Evolutionary conservation across 73 alveolate genomes (phyloP).

Genomic region (Halteria grandinella): DNA sequence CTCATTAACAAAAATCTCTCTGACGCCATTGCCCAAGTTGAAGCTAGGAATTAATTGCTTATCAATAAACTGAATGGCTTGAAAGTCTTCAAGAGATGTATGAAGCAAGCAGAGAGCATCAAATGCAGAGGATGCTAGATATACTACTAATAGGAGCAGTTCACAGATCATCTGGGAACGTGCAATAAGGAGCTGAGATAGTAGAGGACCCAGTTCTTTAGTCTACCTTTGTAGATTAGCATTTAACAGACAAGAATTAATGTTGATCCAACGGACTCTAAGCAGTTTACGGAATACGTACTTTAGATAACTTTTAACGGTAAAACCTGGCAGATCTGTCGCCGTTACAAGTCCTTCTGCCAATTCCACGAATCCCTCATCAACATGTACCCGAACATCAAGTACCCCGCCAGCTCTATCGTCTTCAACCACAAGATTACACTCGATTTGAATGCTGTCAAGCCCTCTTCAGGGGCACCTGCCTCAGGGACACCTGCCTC

Average conservation of each 20-base stretch:
- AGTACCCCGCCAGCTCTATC: constrained; percentile 42
- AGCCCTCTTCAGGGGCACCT: not conserved
- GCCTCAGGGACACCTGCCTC: constrained; percentile 10
- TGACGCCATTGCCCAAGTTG: constrained; percentile 23
- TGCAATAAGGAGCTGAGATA: constrained; percentile 49
- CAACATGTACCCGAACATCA: constrained; percentile 58
- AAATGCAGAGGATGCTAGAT: constrained; percentile 59
- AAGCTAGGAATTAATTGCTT: constrained; percentile 28
- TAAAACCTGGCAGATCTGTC: constrained; percentile 75
- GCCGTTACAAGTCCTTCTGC: constrained; percentile 80
- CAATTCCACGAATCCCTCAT: constrained; percentile 63
- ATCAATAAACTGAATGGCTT: not conserved
- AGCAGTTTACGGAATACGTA: constrained; percentile 88
- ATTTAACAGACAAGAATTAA: constrained; percentile 53
- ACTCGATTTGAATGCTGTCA: constrained; percentile 24
- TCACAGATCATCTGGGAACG: constrained; percentile 38
- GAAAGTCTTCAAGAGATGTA: constrained; percentile 34
- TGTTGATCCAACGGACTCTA: constrained; percentile 47
- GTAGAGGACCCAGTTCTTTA: constrained; percentile 18
- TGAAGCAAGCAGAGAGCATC: constrained; percentile 51
- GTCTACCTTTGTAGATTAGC: constrained; percentile 20
- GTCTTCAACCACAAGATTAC: constrained; percentile 25
- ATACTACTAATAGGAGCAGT: constrained; percentile 47
- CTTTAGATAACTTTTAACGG: constrained; percentile 63
- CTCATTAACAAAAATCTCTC: constrained; percentile 23